Evolutionary conservation across 2,329 filamentous ascomycete species (phyloP), one percentile per base, ranked within the genome.

Genomic region (Davidsoniella eucalypti): DNA sequence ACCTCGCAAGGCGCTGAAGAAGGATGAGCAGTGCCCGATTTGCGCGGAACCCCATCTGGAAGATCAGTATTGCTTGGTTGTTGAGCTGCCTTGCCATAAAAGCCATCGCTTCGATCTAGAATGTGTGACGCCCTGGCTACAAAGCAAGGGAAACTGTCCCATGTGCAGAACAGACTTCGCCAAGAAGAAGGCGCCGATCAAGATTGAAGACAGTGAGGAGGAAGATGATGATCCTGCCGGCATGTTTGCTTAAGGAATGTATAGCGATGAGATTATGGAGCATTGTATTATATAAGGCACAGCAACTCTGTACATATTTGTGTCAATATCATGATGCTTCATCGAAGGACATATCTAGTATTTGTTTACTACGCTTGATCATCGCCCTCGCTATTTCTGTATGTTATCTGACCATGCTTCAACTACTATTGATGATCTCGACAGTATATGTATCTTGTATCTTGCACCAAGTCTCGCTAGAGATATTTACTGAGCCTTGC

Each of bases 91-190:
- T 39, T 82, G 78, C 59, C 67, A 76, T 57, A 67, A 66, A 29
- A 65, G 61, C 39, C 78, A 82, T 61, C 64, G 64, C 46, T 82
- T 79, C 59, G 78, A 82, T 57, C 62, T 82, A n/a, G 78, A 82
- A 64, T 82, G 78, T 57, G 76, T 82, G 2, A 73, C 70, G 3
- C 78, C 78, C 5, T 82, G 78, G 78, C 60, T 82, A 60, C 65
- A 71, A 60, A 70, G 74, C 57, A 78, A 81, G 62, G 78, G 78
- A 37, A 79, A 69, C 29, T 82, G 78, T 60, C 78, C 78, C 38
- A 67, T 81, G 65, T 80, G 78, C 61, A 65, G 78, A 53, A 69
- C 73, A 60, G 75, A 78, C 58, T 63, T 82, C 63, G 69, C 67
- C 29, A 70, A 72, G 67, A 76, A 75, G 67, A 66, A 67, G 59